Percentiles rank a stretch among this genome's conserved stretches.
Conservation (phyloP, 371 early-diverging fungal species). For the Phascolomyces articulosus region DNA sequence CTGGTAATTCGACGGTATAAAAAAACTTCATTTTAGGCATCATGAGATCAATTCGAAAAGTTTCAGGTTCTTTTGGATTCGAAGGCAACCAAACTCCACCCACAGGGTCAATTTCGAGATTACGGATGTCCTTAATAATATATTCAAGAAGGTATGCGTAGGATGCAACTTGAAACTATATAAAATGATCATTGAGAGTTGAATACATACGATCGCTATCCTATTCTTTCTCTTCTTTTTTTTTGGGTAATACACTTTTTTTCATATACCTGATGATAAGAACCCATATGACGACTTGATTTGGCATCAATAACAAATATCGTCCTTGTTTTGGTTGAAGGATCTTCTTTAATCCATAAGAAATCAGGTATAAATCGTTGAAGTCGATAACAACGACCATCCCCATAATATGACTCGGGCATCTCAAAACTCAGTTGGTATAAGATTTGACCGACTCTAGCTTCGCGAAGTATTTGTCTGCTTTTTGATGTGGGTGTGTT, state of each 20-base stretch:
- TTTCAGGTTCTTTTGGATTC: constrained; percentile 25
- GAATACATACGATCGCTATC: no score
- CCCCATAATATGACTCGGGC: constrained; percentile 38
- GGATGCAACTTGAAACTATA: constrained; percentile 55
- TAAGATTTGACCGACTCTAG: constrained; percentile 36
- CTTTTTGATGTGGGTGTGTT: constrained; percentile 28
- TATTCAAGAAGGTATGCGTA: constrained; percentile 52
- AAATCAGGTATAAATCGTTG: constrained; percentile 54
- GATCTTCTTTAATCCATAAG: constrained; percentile 40
- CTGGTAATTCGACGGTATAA: constrained; percentile 35
- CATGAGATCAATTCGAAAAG: constrained; percentile 50
- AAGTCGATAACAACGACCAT: constrained; percentile 34
- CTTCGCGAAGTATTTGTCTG: constrained; percentile 31
- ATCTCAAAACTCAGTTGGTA: constrained; percentile 47
- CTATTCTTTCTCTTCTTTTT: no score
- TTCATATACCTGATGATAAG: constrained; percentile 46
- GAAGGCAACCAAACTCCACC: constrained; percentile 56
- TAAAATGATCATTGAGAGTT: no score
- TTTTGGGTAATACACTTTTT: no score
- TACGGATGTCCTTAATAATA: constrained; percentile 38
- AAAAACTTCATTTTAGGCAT: constrained; percentile 45
- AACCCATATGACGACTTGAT: constrained; percentile 40
- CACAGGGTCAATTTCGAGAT: constrained; percentile 39
- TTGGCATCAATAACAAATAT: constrained; percentile 59
- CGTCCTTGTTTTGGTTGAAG: constrained; percentile 23